Percentiles rank a stretch among this genome's conserved stretches.
Evolutionary conservation across 108 stramenopile genomes (phyloP).

Genomic region (Nannochloropsis gaditana): DNA sequence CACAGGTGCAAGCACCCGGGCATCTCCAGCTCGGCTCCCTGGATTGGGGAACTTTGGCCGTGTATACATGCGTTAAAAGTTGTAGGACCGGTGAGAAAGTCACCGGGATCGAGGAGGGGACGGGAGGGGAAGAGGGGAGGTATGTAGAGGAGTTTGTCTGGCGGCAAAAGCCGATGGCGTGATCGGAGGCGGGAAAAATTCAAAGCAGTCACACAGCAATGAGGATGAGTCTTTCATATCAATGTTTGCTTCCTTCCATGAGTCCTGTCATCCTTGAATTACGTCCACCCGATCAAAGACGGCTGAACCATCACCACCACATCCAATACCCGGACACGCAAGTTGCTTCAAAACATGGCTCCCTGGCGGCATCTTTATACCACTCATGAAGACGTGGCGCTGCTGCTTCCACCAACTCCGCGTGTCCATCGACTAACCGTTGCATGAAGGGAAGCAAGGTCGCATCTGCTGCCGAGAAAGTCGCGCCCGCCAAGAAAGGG

Average conservation of each 20-base stretch:
- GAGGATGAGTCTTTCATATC: no score
- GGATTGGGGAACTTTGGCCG: constrained; percentile 1
- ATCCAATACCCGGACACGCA: background rate
- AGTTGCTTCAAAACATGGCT: background rate
- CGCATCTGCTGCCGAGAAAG: background rate
- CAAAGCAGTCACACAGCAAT: no score
- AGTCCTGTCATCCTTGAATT: no score
- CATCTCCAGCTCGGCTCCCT: background rate
- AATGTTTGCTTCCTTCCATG: no score
- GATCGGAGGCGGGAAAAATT: background rate
- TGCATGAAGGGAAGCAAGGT: background rate
- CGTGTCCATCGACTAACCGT: background rate
- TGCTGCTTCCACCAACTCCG: background rate
- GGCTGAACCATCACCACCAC: background rate
- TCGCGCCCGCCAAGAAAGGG: background rate
- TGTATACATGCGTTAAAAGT: background rate
- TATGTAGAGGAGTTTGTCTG: constrained; percentile 12
- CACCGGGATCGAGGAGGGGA: background rate
- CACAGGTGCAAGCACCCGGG: background rate
- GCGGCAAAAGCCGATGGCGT: background rate
- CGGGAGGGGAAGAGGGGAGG: background rate
- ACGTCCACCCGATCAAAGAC: no score
- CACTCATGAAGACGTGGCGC: background rate
- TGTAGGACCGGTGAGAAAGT: background rate
- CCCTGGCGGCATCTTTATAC: background rate